Conservation (phyloP, 352 stramenopile species). For the Globisporangium polare region DNA sequence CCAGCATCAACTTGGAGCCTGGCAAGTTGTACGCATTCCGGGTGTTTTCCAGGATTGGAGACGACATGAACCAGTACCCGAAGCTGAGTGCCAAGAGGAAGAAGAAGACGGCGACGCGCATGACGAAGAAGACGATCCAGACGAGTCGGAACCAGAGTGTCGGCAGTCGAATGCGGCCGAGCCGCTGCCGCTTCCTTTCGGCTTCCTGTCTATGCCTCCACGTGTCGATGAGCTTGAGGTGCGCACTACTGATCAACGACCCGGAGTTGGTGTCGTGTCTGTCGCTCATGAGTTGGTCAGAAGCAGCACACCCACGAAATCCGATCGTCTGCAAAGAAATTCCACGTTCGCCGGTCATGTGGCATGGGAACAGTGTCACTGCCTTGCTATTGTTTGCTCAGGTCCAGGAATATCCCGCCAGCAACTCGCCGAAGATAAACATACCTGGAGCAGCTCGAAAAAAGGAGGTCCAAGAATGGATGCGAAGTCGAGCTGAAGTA, state of each 20-base stretch:
- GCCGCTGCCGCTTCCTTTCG: constrained; percentile 1
- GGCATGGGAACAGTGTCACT: not conserved
- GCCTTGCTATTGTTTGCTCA: not conserved
- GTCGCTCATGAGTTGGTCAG: not conserved
- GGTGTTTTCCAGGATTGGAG: not conserved
- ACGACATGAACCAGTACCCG: constrained; percentile 14
- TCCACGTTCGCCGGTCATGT: not conserved
- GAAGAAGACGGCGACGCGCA: constrained; percentile 8
- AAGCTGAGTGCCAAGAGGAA: constrained; percentile 4
- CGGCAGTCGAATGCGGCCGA: constrained; percentile 1
- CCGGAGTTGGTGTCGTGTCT: not conserved
- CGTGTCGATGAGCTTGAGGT: not conserved
- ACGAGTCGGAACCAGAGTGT: constrained; percentile 8
- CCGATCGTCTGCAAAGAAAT: not conserved
- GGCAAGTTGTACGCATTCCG: constrained; percentile 11
- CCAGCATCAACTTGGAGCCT: not conserved
- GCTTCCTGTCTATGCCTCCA: not conserved
- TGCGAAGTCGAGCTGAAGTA: not conserved
- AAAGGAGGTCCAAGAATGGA: not conserved
- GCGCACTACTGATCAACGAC: not conserved
- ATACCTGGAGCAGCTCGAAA: not conserved
- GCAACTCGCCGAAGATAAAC: not conserved
- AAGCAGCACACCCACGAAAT: not conserved
- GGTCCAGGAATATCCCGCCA: not conserved
- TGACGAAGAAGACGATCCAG: constrained; percentile 4